These are phyloP conservation scores for Neonectria magnoliae DNA, from an alignment of 2,329 filamentous ascomycete species.

Conservation along the genomic window DNA sequence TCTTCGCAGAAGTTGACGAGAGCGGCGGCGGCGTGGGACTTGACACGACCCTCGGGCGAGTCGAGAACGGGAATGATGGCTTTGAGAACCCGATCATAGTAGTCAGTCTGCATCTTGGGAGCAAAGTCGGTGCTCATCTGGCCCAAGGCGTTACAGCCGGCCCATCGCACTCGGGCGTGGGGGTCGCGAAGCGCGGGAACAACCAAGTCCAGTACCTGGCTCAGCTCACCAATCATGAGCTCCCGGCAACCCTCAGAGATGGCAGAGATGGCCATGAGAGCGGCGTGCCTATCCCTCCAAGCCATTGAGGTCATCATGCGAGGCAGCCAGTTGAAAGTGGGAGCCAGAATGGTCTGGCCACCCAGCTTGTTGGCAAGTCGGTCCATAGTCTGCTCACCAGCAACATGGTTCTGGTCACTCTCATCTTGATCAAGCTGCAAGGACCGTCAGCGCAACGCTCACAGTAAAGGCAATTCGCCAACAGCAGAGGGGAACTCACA, in stretches of 20 bases:
- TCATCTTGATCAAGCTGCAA: conserved; percentile 87
- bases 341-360: conserved; percentile 88
- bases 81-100: conserved; percentile 86
- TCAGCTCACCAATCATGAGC: conserved; percentile 92
- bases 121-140: conserved; percentile 99
- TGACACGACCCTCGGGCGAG: conserved; percentile 90
- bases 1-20: conserved; percentile 99
- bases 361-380: conserved; percentile 96
- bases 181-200: conserved; percentile 88
- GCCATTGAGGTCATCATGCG: conserved; percentile 96
- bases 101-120: conserved; percentile 96
- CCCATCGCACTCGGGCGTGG: conserved; percentile 95
- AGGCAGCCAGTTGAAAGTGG: conserved; percentile 96
- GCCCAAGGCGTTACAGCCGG: conserved; percentile 96
- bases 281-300: conserved; percentile 95
- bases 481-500: conserved; percentile 59
- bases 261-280: conserved; percentile 97
- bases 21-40: conserved; percentile 96
- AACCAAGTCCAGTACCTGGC: conserved; percentile 94
- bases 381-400: conserved; percentile 98
- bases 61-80: conserved; percentile 93
- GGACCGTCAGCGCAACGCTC: conserved; percentile 6
- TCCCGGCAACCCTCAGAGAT: conserved; percentile 98
- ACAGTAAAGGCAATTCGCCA: not conserved
- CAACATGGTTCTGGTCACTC: conserved; percentile 96